phyloP scores from a whole-genome alignment of 2,329 filamentous ascomycete genomes.

The Sphaerulina populicola region DNA sequence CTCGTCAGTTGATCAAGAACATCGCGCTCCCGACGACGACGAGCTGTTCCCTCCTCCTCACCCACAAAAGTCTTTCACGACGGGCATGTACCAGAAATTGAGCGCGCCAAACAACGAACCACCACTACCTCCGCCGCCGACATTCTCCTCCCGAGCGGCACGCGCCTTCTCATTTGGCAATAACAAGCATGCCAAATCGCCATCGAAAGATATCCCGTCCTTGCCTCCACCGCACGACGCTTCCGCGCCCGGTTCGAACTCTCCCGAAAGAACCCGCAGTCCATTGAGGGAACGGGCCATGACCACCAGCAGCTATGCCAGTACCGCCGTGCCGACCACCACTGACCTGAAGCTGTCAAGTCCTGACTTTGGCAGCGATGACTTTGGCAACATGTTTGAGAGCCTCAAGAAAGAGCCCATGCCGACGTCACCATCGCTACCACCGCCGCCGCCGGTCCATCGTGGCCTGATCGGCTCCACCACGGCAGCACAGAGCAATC shows the following conservation, averaged over 20 bases:
- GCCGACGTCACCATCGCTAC: slow-evolving; percentile 7
- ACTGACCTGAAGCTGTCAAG: slow-evolving; percentile 26
- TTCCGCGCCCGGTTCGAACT: background rate
- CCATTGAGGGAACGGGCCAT: slow-evolving; percentile 36
- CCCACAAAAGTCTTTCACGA: slow-evolving; percentile 31
- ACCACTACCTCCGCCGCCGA: slow-evolving; percentile 30
- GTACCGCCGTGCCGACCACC: slow-evolving; percentile 32
- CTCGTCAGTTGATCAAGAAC: slow-evolving; percentile 44
- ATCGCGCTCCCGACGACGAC: slow-evolving; percentile 29
- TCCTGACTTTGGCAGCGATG: slow-evolving; percentile 30
- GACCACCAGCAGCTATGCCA: slow-evolving; percentile 36
- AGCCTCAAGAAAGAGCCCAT: slow-evolving; percentile 23
- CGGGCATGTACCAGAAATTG: slow-evolving; percentile 37
- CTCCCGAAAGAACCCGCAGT: slow-evolving; percentile 10
- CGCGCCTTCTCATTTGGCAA: slow-evolving; percentile 48
- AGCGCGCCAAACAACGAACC: slow-evolving; percentile 32
- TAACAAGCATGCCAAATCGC: slow-evolving; percentile 28
- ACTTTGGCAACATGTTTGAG: slow-evolving; percentile 34
- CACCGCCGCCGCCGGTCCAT: slow-evolving; percentile 16
- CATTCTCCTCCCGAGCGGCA: slow-evolving; percentile 37
- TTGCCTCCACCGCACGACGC: slow-evolving; percentile 15
- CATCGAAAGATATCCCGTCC: slow-evolving; percentile 18
- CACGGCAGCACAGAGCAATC: slow-evolving; percentile 4
- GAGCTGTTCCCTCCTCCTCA: slow-evolving; percentile 29
- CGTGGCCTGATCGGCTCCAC: slow-evolving; percentile 17